A percentile compares a stretch with the other conserved stretches of the same genome.
phyloP scores from a whole-genome alignment of 2,329 filamentous ascomycete genomes.

The Botryotinia narcissicola region DNA sequence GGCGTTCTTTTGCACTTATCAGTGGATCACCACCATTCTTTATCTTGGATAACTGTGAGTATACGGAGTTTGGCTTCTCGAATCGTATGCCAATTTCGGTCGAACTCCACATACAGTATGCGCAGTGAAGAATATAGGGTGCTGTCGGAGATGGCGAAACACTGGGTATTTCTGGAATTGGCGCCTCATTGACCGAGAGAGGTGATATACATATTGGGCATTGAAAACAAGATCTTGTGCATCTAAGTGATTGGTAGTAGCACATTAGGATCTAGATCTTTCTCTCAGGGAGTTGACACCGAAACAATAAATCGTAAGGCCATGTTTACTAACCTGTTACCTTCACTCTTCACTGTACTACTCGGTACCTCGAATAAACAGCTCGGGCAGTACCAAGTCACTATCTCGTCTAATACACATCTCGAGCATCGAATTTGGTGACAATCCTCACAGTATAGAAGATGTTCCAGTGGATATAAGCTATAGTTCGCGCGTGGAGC shows the following conservation, averaged over 20 bases:
- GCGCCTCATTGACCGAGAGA: slow-evolving; percentile 59
- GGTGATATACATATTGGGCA: slow-evolving; percentile 86
- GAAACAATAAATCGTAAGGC: neutral
- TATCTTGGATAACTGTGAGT: slow-evolving; percentile 72
- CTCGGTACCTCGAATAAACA: slow-evolving; percentile 96
- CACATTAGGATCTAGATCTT: slow-evolving; percentile 1
- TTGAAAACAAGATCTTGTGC: slow-evolving; percentile 91
- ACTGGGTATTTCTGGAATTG: slow-evolving; percentile 54
- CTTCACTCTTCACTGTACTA: slow-evolving; percentile 87
- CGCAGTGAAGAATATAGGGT: slow-evolving; percentile 79
- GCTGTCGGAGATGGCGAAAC: slow-evolving; percentile 37
- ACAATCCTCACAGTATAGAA: slow-evolving; percentile 96
- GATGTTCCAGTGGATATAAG: slow-evolving; percentile 86
- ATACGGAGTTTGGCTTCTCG: slow-evolving; percentile 83
- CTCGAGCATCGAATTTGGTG: slow-evolving; percentile 91
- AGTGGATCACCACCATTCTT: slow-evolving; percentile 58
- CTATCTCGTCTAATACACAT: slow-evolving; percentile 89
- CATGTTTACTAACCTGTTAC: slow-evolving; percentile 75
- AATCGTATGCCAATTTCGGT: slow-evolving; percentile 88
- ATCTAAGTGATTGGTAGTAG: slow-evolving; percentile 51
- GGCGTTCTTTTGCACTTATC: slow-evolving; percentile 47
- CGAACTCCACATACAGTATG: slow-evolving; percentile 91
- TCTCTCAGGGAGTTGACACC: neutral
- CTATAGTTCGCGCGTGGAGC: slow-evolving; percentile 84
- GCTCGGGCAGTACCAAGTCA: slow-evolving; percentile 92